Percentiles rank a stretch among this genome's conserved stretches.
Evolutionary conservation across 306 rosid genomes (phyloP).

Genomic region (Casuarina cunninghamiana): DNA sequence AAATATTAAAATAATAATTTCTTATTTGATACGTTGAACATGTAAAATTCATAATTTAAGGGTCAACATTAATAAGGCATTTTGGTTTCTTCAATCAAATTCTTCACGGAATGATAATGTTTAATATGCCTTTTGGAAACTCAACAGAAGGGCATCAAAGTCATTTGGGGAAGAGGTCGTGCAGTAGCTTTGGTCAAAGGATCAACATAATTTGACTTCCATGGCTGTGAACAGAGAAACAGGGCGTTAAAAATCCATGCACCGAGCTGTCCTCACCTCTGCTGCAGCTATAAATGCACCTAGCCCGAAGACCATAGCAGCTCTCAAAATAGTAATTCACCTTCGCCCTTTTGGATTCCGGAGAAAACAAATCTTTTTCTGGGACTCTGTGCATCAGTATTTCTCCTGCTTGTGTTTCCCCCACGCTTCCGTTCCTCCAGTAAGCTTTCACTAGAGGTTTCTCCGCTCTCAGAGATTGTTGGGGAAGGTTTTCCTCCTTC

Average conservation of each 20-base stretch:
- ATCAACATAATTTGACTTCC: constrained; percentile 8
- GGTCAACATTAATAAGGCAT: too few relatives aligned
- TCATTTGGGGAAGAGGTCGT: neutral
- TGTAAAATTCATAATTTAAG: too few relatives aligned
- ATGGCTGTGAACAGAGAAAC: constrained; percentile 13
- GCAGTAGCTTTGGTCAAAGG: neutral
- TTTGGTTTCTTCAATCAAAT: too few relatives aligned
- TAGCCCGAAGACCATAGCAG: neutral
- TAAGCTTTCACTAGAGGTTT: neutral
- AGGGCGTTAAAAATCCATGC: neutral
- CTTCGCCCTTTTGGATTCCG: neutral
- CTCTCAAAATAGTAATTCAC: constrained; percentile 3
- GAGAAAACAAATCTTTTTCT: neutral
- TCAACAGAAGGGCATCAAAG: constrained; percentile 15
- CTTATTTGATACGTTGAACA: too few relatives aligned
- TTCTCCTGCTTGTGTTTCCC: neutral
- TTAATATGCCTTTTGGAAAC: too few relatives aligned
- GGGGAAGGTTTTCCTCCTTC: neutral
- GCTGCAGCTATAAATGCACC: constrained; percentile 64
- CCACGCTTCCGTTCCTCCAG: too few relatives aligned
- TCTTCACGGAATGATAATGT: too few relatives aligned
- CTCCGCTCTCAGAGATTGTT: constrained; percentile 3
- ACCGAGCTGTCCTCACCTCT: neutral
- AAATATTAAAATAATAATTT: too few relatives aligned
- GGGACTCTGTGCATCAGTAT: neutral